Conservation (phyloP, 1,284 basidiomycete genomes). For the Polyporus tsugae region DNA sequence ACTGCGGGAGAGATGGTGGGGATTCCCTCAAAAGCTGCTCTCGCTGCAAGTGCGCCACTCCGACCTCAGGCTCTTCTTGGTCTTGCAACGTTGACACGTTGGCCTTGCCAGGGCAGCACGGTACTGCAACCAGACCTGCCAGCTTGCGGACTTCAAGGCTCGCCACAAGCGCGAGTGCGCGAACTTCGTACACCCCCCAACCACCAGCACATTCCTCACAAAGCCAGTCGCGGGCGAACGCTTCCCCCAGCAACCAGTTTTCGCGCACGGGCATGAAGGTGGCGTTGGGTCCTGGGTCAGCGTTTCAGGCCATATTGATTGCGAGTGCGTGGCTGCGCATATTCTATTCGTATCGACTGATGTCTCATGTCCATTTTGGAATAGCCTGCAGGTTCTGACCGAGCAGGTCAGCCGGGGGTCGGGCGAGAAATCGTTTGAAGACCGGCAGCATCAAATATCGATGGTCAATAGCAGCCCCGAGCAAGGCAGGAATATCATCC, state of each 20-base stretch:
- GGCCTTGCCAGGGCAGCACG: conserved; percentile 15
- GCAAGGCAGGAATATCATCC: conserved; percentile 13
- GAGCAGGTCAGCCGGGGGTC: conserved; percentile 1
- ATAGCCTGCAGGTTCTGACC: conserved; percentile 15
- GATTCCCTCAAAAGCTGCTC: conserved; percentile 23
- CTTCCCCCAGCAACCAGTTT: conserved; percentile 22
- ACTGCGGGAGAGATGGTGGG: conserved; percentile 19
- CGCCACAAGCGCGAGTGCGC: conserved; percentile 29
- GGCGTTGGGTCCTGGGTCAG: conserved; percentile 28
- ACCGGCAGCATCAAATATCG: conserved; percentile 14
- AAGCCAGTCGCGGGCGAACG: conserved; percentile 13
- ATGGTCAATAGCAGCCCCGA: not conserved
- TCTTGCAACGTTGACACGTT: not conserved
- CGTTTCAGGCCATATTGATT: conserved; percentile 19
- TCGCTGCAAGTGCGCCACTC: conserved; percentile 27
- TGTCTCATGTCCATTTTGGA: not conserved
- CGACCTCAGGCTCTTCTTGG: not conserved
- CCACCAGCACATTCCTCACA: conserved; percentile 21
- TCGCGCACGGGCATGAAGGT: conserved; percentile 23
- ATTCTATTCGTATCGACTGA: not conserved
- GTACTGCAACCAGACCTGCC: conserved; percentile 27
- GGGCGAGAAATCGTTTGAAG: not conserved
- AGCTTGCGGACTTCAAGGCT: conserved; percentile 26
- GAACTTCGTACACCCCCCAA: conserved; percentile 24
- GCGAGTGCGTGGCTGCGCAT: conserved; percentile 16